Base-by-base conservation (phyloP, 2,329 filamentous ascomycete species). In the Neopestalotiopsis sp. region DNA sequence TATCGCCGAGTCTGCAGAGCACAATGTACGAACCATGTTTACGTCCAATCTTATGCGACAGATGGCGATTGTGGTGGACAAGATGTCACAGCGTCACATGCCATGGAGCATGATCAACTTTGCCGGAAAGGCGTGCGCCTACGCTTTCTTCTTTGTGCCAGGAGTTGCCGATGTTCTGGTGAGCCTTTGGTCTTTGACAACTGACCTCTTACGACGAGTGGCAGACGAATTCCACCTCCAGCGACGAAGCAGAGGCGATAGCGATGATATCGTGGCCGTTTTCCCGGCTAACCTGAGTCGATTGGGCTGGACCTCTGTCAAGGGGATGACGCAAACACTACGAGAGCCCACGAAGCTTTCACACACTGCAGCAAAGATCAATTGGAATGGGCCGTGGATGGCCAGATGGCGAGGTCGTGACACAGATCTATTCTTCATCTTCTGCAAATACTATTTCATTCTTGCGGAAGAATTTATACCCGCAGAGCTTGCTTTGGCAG, bases 131-230 rank as follows among this genome's bases (percentile, higher is more conserved):
- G 93, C 94, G 4, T 95, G 93, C 76, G 94, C 95, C 1, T 97
- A 97, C 79, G 94, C 94, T 38, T 97, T 97, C 80, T 96, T 95
- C 81, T 98, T 97, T 75, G 95, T 93, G 34, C 94, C 94, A 0
- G 94, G 94, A 4, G 89, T 97, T 67, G 92, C 94, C 7, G 94
- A 97, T 75, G 89, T 97, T 65, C 84, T 97, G 63, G 89, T 95
- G 32, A 89, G 94, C 17, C 83, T 97, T 4, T 97, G 95, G 94
- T 89, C 89, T 49, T 85, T 94, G 24, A 89, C 90, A 2, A 83
- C 91, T 3, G 90, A 91, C 68, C 83, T 90, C 57, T 86, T 97
- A 75, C 89, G 92, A 71, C 90, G 94, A 30, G 87, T 94, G 1
- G 86, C 94, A 9, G 87, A 90, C 64, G 91, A 92, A 74, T 89